phyloP scores from a whole-genome alignment of 345 rosid species.

The Salix dunnii region DNA sequence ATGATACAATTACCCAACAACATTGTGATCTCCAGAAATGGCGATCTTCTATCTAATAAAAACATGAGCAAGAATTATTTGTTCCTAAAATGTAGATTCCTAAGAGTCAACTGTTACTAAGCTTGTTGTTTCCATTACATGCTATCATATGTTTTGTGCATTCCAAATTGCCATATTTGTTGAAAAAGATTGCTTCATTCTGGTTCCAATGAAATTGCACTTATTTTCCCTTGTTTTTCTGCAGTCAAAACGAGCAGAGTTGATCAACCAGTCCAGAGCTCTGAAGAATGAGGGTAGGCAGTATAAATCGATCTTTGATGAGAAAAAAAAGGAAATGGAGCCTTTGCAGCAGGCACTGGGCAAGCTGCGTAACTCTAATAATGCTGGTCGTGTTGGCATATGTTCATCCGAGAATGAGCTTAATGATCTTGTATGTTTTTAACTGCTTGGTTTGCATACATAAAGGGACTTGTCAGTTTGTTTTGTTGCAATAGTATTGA shows the following conservation, averaged over 20 bases:
- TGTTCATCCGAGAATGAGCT: slow-evolving; percentile 97
- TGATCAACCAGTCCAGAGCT: slow-evolving; percentile 41
- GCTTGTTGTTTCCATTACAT: not conserved
- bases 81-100: not conserved
- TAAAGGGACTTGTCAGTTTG: not conserved
- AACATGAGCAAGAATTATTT: not conserved
- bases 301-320: slow-evolving; percentile 46
- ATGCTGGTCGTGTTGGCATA: slow-evolving; percentile 41
- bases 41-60: not conserved
- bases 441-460: slow-evolving; percentile 10
- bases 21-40: not conserved
- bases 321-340: slow-evolving; percentile 72
- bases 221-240: slow-evolving; percentile 2
- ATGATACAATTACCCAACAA: not conserved
- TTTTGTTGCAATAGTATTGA: slow-evolving; percentile 4
- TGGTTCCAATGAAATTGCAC: not conserved
- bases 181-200: not conserved
- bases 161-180: not conserved
- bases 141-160: not conserved
- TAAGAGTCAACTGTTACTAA: not conserved
- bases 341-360: slow-evolving; percentile 89
- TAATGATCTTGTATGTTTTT: slow-evolving; percentile 56
- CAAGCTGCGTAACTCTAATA: slow-evolving; percentile 53
- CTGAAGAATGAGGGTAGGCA: slow-evolving; percentile 35
- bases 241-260: slow-evolving; percentile 47